Base-by-base conservation (phyloP, 495 filamentous ascomycete genomes). In the Penicillium chermesinum region DNA sequence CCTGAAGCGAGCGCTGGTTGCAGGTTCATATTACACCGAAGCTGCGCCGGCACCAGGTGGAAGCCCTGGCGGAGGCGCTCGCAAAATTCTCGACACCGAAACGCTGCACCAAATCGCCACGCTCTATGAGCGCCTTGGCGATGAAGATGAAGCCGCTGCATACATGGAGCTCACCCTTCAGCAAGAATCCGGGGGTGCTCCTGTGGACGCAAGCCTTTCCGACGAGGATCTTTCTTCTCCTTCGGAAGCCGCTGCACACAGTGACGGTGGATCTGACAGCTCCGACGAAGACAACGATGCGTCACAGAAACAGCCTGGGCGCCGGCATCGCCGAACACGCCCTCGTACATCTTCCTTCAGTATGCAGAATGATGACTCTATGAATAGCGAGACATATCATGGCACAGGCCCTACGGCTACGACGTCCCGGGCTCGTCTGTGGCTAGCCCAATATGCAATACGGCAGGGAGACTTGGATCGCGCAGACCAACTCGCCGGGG, bases 121-220 rank as follows among this genome's bases (percentile, higher is more conserved):
- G 10, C 85, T 97, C 64, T 93, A 95, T 58, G 91, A 97, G 65
- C 78, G 80, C 39, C 72, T 91, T 2, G 76, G 77, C 13, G 80
- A 91, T 20, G 73, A 79, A 34, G 83, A 84, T 3, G 88, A 97
- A 65, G 87, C 89, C 0, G 86, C 85, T 35, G 79, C 81, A 1
- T 99, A 93, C 60, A 96, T 99, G 93, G 91, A 96, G 69, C 75
- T 97, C 52, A 89, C 86, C 16, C 73, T 99, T 2, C 87, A 86
- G 25, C 91, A 97, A 65, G 93, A 99, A 58, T 62, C 65, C 0
- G 72, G 72, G 12, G 85, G 88, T 37, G 80, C 61, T 6, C 54
- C 57, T 12, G 46, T 52, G 18, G 63, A 69, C 7, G 62, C 63
- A 16, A 53, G 64, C 3, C 48, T 58, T 4, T 67, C 63, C 0